Evolutionary conservation across 2,329 filamentous ascomycete species (phyloP).

Genomic region (Aureobasidium pullulans): DNA sequence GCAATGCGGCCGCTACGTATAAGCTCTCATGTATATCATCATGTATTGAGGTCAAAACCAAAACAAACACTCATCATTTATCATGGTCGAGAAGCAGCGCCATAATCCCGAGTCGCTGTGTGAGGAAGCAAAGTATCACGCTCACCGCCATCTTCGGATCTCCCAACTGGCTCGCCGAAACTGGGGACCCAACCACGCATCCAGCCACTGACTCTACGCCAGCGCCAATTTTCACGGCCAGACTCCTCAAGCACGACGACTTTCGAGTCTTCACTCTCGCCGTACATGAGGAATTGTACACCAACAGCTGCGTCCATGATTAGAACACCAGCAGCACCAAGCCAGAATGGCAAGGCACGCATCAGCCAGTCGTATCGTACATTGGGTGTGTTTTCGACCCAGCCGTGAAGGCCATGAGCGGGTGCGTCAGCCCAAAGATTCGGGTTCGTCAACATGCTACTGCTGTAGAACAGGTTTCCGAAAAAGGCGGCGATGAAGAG

Average conservation of each 20-base stretch:
- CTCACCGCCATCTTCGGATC: neutral
- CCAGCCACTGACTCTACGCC: constrained; percentile 55
- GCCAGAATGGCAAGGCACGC: constrained; percentile 55
- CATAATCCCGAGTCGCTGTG: neutral
- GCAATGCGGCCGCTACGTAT: neutral
- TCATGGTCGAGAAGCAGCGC: neutral
- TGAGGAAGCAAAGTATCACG: neutral
- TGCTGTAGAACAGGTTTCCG: constrained; percentile 61
- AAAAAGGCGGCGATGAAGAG: constrained; percentile 61
- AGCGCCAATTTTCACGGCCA: constrained; percentile 40
- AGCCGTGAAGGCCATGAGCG: constrained; percentile 48
- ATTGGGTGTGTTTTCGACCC: constrained; percentile 51
- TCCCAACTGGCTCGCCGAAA: constrained; percentile 30
- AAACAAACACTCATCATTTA: neutral
- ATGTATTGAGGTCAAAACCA: neutral
- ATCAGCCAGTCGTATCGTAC: constrained; percentile 49
- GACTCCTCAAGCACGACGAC: constrained; percentile 38
- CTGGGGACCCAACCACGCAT: constrained; percentile 60
- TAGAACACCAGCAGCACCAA: constrained; percentile 58
- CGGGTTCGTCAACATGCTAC: constrained; percentile 55
- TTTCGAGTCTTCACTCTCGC: constrained; percentile 44
- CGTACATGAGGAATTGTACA: constrained; percentile 55
- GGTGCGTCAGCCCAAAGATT: constrained; percentile 53
- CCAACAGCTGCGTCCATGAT: constrained; percentile 56
- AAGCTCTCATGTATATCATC: neutral